phyloP scores from a whole-genome alignment of 257 asterid species.

The Voacanga thouarsii region DNA sequence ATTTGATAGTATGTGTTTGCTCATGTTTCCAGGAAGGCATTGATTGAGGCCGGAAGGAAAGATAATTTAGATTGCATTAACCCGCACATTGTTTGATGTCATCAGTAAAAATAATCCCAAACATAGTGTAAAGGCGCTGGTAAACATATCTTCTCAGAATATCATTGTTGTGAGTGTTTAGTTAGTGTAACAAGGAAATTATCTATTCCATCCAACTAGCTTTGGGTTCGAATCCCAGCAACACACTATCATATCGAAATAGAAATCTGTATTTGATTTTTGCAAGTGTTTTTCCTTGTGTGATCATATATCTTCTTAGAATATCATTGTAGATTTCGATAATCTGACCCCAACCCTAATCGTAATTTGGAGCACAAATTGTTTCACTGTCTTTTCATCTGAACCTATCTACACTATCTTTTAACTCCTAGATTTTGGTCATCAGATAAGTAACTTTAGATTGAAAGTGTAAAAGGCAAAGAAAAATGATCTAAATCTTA shows the following conservation, averaged over 20 bases:
- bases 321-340: neutral
- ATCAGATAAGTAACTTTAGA: neutral
- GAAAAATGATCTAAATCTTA: too few species aligned
- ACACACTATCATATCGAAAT: too few species aligned
- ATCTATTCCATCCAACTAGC: too few species aligned
- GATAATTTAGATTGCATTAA: neutral
- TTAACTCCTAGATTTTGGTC: neutral
- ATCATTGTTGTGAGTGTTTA: too few species aligned
- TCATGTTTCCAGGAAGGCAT: neutral
- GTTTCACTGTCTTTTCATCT: too few species aligned
- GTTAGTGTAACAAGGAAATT: too few species aligned
- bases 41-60: conserved; percentile 7
- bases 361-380: neutral
- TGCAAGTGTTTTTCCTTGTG: too few species aligned
- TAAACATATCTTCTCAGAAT: neutral
- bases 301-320: neutral
- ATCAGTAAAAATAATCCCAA: neutral
- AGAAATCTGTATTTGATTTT: too few species aligned
- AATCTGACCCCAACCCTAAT: neutral
- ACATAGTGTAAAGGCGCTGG: too few species aligned
- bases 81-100: neutral
- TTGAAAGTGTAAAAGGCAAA: too few species aligned
- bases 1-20: neutral
- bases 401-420: too few species aligned
- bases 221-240: too few species aligned